Percentiles rank a stretch among this genome's conserved stretches.
Conservation (phyloP, 129 eudicot genomes). For the Tanacetum coccineum region DNA sequence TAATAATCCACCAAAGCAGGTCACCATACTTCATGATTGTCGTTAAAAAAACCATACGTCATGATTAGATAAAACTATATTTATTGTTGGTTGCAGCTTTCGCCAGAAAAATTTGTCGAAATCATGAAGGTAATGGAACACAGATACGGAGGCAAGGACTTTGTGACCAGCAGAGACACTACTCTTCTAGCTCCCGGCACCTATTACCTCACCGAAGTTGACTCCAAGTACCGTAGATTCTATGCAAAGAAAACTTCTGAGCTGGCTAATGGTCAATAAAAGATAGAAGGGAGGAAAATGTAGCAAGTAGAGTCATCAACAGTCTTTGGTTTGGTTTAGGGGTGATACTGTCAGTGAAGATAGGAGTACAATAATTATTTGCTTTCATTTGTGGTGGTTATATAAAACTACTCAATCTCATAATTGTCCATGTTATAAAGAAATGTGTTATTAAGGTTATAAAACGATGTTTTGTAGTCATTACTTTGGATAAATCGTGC, state of each 20-base stretch:
- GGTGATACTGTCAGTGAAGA: slow-evolving; percentile 32
- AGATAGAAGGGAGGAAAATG: background rate
- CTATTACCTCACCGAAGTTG: slow-evolving; percentile 85
- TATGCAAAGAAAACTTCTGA: slow-evolving; percentile 57
- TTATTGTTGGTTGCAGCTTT: slow-evolving; percentile 37
- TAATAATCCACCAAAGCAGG: background rate
- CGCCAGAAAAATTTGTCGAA: slow-evolving; percentile 81
- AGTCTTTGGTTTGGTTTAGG: slow-evolving; percentile 17
- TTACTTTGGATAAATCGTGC: too few relatives aligned
- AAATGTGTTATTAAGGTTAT: slow-evolving; percentile 16
- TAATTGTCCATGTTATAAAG: background rate
- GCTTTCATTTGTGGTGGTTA: slow-evolving; percentile 20
- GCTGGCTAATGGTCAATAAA: slow-evolving; percentile 75
- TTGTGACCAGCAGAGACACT: slow-evolving; percentile 74
- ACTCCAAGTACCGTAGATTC: slow-evolving; percentile 81
- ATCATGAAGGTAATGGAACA: slow-evolving; percentile 92
- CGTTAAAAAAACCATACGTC: too few relatives aligned
- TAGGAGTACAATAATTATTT: slow-evolving; percentile 5
- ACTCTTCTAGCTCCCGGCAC: slow-evolving; percentile 82
- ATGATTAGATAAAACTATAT: background rate
- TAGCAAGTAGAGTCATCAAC: slow-evolving; percentile 5
- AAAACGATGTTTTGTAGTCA: too few relatives aligned
- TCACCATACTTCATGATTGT: too few relatives aligned
- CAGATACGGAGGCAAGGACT: slow-evolving; percentile 90
- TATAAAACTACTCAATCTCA: background rate